Conservation (phyloP, 1,284 basidiomycete genomes). For the Porodaedalea pini region DNA sequence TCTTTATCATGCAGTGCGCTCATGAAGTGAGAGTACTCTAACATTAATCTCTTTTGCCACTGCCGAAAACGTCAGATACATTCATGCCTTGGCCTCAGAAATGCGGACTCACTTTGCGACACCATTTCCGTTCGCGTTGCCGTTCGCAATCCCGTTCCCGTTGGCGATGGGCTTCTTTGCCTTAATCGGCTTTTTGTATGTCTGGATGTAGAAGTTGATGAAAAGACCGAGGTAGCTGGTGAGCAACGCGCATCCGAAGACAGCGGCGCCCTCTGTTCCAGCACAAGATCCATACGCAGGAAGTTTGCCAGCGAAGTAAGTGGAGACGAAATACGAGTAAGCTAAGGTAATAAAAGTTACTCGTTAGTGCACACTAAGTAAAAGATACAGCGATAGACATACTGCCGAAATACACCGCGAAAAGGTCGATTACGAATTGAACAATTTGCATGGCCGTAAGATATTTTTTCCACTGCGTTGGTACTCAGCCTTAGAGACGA, state of each 20-base stretch:
- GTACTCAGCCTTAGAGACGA: slow-evolving; percentile 15
- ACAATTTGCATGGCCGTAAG: slow-evolving; percentile 94
- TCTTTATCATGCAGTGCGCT: slow-evolving; percentile 7
- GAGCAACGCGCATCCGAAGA: slow-evolving; percentile 86
- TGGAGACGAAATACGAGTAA: slow-evolving; percentile 77
- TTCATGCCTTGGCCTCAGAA: not conserved
- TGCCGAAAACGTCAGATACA: not conserved
- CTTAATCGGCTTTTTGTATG: slow-evolving; percentile 65
- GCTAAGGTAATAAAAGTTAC: slow-evolving; percentile 42
- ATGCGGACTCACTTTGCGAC: slow-evolving; percentile 30
- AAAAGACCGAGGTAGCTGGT: slow-evolving; percentile 89
- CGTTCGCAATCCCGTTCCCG: slow-evolving; percentile 33
- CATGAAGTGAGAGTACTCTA: slow-evolving; percentile 6
- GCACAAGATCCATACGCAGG: slow-evolving; percentile 82
- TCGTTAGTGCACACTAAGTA: slow-evolving; percentile 19
- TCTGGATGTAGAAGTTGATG: slow-evolving; percentile 87
- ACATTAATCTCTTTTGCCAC: slow-evolving; percentile 14
- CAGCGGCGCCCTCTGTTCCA: slow-evolving; percentile 83
- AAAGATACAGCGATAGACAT: slow-evolving; percentile 31
- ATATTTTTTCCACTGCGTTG: slow-evolving; percentile 89
- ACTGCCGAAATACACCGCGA: slow-evolving; percentile 92
- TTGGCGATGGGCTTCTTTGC: slow-evolving; percentile 37
- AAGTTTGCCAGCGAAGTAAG: slow-evolving; percentile 53
- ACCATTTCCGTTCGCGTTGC: slow-evolving; percentile 29
- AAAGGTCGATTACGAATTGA: slow-evolving; percentile 91